These are phyloP conservation scores for Asparagopsis taxiformis DNA, from an alignment of 31 red algal species.

Conservation along the genomic window DNA sequence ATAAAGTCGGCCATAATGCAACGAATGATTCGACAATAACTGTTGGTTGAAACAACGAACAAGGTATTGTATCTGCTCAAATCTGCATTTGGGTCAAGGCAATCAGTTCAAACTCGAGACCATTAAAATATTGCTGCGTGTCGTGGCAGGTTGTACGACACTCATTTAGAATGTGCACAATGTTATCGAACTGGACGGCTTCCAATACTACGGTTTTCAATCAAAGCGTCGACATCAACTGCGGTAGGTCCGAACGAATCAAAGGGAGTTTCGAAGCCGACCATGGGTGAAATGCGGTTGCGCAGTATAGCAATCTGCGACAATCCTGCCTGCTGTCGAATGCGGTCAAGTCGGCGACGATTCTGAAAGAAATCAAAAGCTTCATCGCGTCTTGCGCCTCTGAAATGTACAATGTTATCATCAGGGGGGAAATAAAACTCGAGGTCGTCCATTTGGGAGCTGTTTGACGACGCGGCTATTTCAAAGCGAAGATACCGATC, in stretches of 20 bases:
- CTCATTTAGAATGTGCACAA: no score
- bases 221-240: constrained; percentile 56
- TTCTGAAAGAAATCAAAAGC: constrained; percentile 37
- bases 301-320: constrained; percentile 36
- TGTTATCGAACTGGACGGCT: constrained; percentile 47
- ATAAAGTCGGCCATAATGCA: constrained; percentile 6
- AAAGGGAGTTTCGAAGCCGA: constrained; percentile 53
- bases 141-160: no score
- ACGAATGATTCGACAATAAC: not conserved
- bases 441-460: constrained; percentile 21
- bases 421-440: constrained; percentile 58
- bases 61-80: no score
- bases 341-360: constrained; percentile 24
- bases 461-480: not conserved
- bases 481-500: constrained; percentile 36
- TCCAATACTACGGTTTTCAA: constrained; percentile 22
- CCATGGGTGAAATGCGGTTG: constrained; percentile 23
- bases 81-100: no score
- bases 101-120: no score
- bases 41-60: not conserved
- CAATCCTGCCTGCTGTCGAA: constrained; percentile 12
- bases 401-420: constrained; percentile 52
- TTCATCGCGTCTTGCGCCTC: constrained; percentile 11
- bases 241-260: constrained; percentile 52
- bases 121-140: no score